Evolutionary conservation across 2,329 filamentous ascomycete genomes (phyloP).

Genomic region (Claviceps cyperi): DNA sequence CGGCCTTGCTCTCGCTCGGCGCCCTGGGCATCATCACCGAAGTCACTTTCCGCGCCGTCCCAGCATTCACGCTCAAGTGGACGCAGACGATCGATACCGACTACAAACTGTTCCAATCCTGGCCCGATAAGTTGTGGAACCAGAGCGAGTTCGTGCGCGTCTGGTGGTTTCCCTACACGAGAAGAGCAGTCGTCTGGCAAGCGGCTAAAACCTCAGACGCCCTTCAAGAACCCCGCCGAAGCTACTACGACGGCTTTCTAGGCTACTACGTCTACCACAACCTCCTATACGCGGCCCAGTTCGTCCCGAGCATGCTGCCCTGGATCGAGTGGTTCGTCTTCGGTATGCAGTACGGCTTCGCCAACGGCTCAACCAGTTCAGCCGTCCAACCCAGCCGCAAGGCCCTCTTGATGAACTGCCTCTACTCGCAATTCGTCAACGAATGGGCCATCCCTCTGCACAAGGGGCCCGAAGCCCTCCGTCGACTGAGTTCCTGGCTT

Average conservation of each 20-base stretch:
- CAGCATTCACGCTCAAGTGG: slow-evolving; percentile 77
- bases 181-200: slow-evolving; percentile 76
- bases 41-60: slow-evolving; percentile 69
- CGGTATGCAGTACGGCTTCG: slow-evolving; percentile 93
- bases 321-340: slow-evolving; percentile 95
- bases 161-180: slow-evolving; percentile 95
- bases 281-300: slow-evolving; percentile 67
- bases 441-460: slow-evolving; percentile 88
- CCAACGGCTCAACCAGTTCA: slow-evolving; percentile 48
- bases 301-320: slow-evolving; percentile 64
- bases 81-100: slow-evolving; percentile 64
- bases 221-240: slow-evolving; percentile 41
- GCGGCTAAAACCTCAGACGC: slow-evolving; percentile 63
- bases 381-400: slow-evolving; percentile 68
- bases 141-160: slow-evolving; percentile 79
- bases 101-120: slow-evolving; percentile 50
- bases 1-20: slow-evolving; percentile 74
- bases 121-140: slow-evolving; percentile 66
- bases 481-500: slow-evolving; percentile 74
- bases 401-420: slow-evolving; percentile 87
- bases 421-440: slow-evolving; percentile 97
- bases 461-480: slow-evolving; percentile 76
- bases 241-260: slow-evolving; percentile 68
- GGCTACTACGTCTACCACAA: slow-evolving; percentile 90
- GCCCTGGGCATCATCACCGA: slow-evolving; percentile 85